Base-by-base conservation (phyloP, 116 monocot genomes). In the Phalaenopsis hybrid region DNA sequence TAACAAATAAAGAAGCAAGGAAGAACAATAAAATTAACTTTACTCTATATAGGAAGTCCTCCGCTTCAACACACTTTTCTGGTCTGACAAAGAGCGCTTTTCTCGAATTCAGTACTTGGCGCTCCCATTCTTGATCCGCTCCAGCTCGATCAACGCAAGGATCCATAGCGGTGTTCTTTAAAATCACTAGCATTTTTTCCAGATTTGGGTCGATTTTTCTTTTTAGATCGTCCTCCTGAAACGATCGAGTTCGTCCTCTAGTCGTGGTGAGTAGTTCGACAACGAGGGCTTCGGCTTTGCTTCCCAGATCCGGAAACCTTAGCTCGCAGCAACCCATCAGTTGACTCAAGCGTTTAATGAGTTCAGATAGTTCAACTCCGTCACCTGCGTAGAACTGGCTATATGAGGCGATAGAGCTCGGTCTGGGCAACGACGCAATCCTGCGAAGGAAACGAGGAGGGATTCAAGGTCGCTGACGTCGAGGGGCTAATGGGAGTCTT, bases 101-200 rank as follows among this genome's bases (percentile, higher is more conserved):
- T 20, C 75, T 75, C n/a, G 75, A 16, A 12, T 21, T 75, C 46
- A 75, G 44, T n/a, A 75, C 48, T 45, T 75, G 75, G n/a, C 75
- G 33, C 18, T 75, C n/a, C 75, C 75, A 75, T n/a, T 45, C 75
- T 46, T 45, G 20, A 75, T 20, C 75, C 15, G 45, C 75, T 75
- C 5, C 44, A 75, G 18, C 46, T 75, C 75, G 75, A 75, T 75
- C 75, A 75, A 41, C 75, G 23, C 75, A 75, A 75, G 75, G 75
- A 46, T 75, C 75, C 6, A 41, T 75, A 21, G 75, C 75, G 20
- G 46, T 46, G 20, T 33, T 15, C 75, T 75, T 75, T 46, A 75
- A 41, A 45, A 75, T 44, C 44, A 21, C 21, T 12, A 75, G 75
- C 75, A 75, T 75, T 13, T 46, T 48, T 46, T 16, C 46, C 20